Percentiles rank a stretch among this genome's conserved stretches.
Conservation (phyloP, 2,329 filamentous ascomycete genomes). For the Tolypocladium ovalisporum region DNA sequence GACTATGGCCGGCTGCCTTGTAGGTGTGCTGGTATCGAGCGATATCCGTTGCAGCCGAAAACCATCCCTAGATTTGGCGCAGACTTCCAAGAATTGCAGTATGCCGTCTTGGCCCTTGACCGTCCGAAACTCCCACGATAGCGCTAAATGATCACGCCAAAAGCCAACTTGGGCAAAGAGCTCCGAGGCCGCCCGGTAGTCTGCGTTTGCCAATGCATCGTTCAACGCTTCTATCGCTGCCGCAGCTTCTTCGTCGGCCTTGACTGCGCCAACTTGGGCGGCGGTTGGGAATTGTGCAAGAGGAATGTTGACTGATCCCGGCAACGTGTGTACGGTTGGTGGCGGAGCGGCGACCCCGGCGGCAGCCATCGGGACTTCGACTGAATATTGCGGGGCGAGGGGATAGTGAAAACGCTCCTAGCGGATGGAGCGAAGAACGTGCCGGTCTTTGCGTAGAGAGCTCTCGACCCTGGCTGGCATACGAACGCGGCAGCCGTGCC, state of each 20-base stretch:
- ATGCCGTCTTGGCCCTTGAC: slow-evolving; percentile 32
- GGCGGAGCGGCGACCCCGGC: background rate
- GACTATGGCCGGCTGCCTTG: slow-evolving; percentile 29
- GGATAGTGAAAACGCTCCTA: background rate
- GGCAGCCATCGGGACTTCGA: background rate
- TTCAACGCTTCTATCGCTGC: slow-evolving; percentile 30
- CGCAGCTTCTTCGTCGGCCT: slow-evolving; percentile 26
- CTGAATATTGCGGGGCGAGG: background rate
- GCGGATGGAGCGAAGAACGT: background rate
- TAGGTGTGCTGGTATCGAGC: slow-evolving; percentile 32
- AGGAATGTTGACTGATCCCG: slow-evolving; percentile 44
- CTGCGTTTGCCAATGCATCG: slow-evolving; percentile 20
- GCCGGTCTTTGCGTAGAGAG: background rate
- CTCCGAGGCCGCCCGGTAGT: slow-evolving; percentile 20
- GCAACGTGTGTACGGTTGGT: slow-evolving; percentile 5
- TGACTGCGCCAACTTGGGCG: slow-evolving; percentile 13
- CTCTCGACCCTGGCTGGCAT: background rate
- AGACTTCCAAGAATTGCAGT: slow-evolving; percentile 22
- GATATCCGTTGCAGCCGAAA: slow-evolving; percentile 31
- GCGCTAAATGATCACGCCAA: slow-evolving; percentile 47
- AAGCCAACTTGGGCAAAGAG: slow-evolving; percentile 36
- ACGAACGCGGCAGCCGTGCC: no score
- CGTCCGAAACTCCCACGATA: slow-evolving; percentile 46
- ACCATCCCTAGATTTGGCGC: slow-evolving; percentile 19
- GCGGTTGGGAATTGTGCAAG: slow-evolving; percentile 30